phyloP scores from a whole-genome alignment of 2,329 filamentous ascomycete genomes.

The Claviceps lovelessii region DNA sequence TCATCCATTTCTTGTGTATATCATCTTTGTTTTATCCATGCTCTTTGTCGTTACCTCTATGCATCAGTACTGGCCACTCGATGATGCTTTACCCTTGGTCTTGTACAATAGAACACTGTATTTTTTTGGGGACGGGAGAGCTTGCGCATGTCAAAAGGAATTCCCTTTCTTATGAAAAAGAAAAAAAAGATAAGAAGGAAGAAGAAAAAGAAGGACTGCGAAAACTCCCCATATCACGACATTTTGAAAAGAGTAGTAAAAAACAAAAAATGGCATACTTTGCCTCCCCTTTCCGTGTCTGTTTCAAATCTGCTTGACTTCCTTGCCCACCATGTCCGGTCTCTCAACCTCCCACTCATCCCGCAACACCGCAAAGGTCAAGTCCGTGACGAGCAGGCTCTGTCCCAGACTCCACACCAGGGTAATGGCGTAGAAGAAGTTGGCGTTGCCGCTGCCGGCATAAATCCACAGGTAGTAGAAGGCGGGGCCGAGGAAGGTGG shows the following conservation, averaged over 20 bases:
- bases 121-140: too few relatives aligned
- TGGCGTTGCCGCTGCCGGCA: constrained; percentile 91
- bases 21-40: neutral
- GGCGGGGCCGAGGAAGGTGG: constrained; percentile 75
- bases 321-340: constrained; percentile 79
- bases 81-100: too few relatives aligned
- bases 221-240: neutral
- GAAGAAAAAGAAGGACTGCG: too few relatives aligned
- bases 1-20: neutral
- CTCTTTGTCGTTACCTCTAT: neutral
- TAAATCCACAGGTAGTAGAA: constrained; percentile 99
- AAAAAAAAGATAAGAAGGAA: too few relatives aligned
- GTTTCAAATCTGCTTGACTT: constrained; percentile 64
- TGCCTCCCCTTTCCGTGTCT: neutral
- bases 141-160: too few relatives aligned
- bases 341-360: constrained; percentile 91
- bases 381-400: constrained; percentile 73
- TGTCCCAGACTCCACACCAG: constrained; percentile 93
- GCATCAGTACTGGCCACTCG: too few relatives aligned
- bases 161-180: too few relatives aligned
- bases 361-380: constrained; percentile 73
- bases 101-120: too few relatives aligned
- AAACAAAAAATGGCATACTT: neutral
- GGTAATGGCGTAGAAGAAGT: constrained; percentile 98
- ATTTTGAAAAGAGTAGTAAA: neutral